Percentiles rank a stretch among this genome's conserved stretches.
phyloP scores from a whole-genome alignment of 2,329 filamentous ascomycete genomes.

The Pseudopithomyces maydicus region DNA sequence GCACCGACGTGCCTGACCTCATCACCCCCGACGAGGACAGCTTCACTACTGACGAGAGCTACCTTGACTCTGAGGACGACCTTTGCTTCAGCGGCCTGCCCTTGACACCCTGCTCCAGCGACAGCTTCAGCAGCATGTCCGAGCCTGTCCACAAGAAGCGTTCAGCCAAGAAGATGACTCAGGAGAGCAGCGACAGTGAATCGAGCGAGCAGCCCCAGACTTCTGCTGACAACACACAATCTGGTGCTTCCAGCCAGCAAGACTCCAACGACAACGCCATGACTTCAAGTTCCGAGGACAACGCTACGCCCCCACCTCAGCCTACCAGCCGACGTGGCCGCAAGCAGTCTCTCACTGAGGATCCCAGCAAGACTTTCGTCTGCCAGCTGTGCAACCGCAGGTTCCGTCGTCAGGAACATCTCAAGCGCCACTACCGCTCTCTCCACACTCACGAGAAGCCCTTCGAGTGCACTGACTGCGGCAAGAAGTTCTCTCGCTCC shows the following conservation, averaged over 20 bases:
- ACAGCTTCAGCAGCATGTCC: slow-evolving; percentile 45
- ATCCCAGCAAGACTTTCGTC: slow-evolving; percentile 97
- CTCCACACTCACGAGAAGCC: slow-evolving; percentile 99
- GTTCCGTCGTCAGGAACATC: slow-evolving; percentile 96
- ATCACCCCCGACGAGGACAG: slow-evolving; percentile 70
- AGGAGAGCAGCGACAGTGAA: slow-evolving; percentile 40
- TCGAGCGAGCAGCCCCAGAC: slow-evolving; percentile 39
- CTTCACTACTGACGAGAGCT: slow-evolving; percentile 74
- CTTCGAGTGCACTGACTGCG: slow-evolving; percentile 95
- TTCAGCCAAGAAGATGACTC: slow-evolving; percentile 29
- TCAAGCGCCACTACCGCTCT: slow-evolving; percentile 98
- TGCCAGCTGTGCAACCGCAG: slow-evolving; percentile 95
- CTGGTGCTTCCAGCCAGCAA: slow-evolving; percentile 45
- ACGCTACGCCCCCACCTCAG: slow-evolving; percentile 33
- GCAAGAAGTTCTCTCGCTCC: slow-evolving; percentile 98
- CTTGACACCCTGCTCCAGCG: slow-evolving; percentile 65
- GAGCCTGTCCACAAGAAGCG: slow-evolving; percentile 31
- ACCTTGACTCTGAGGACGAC: slow-evolving; percentile 75
- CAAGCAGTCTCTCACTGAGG: slow-evolving; percentile 97
- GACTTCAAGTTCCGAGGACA: slow-evolving; percentile 52
- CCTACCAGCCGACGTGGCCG: slow-evolving; percentile 87
- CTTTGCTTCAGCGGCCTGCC: slow-evolving; percentile 64
- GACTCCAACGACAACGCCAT: slow-evolving; percentile 50
- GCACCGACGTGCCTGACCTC: slow-evolving; percentile 70
- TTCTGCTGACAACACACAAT: slow-evolving; percentile 38